These are phyloP conservation scores for Calonectria hawksworthii DNA, from an alignment of 2,329 filamentous ascomycete species.

Conservation along the genomic window DNA sequence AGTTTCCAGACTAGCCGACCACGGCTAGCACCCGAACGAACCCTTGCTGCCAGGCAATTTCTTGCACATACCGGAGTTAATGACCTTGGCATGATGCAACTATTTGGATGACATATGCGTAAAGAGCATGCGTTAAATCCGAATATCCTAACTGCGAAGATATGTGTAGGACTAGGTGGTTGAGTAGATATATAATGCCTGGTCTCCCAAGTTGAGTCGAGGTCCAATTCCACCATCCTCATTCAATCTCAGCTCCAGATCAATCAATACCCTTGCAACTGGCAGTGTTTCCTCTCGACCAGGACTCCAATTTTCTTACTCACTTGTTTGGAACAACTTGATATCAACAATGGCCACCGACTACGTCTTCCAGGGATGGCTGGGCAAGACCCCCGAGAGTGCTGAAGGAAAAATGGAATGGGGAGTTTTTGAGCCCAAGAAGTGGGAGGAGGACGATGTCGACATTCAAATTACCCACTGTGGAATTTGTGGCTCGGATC, in stretches of 20 bases:
- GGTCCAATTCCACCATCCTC: not conserved
- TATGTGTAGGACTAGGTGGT: not conserved
- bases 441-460: slow-evolving; percentile 74
- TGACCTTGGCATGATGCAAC: not conserved
- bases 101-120: not conserved
- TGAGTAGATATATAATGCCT: slow-evolving; percentile 1
- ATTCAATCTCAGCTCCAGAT: not conserved
- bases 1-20: slow-evolving; percentile 6
- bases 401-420: slow-evolving; percentile 67
- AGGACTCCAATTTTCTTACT: not conserved
- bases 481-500: slow-evolving; percentile 74
- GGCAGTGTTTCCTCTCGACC: not conserved
- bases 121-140: slow-evolving; percentile 11
- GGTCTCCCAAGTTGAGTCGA: not conserved
- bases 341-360: slow-evolving; percentile 19
- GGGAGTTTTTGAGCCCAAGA: slow-evolving; percentile 72
- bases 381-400: slow-evolving; percentile 58
- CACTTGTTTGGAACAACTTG: not conserved
- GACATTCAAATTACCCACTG: slow-evolving; percentile 77
- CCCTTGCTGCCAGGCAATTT: not conserved
- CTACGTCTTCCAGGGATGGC: slow-evolving; percentile 54
- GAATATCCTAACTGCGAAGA: not conserved
- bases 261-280: not conserved
- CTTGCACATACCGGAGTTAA: slow-evolving; percentile 1
- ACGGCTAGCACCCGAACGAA: not conserved